These are phyloP conservation scores for Cicer arietinum DNA, from an alignment of 306 rosid species.

Conservation along the genomic window DNA sequence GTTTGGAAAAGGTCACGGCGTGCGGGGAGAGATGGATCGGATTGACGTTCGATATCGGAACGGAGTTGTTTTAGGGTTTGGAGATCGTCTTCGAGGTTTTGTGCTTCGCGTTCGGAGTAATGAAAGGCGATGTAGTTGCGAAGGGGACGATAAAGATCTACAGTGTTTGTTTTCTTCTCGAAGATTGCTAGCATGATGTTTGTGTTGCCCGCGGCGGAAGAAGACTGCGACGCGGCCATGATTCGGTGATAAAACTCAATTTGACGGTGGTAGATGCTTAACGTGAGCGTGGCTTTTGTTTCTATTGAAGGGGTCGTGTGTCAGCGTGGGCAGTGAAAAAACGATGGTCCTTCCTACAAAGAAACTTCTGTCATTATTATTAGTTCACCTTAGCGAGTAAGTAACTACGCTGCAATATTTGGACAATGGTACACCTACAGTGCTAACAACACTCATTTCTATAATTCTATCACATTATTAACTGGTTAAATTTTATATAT, in stretches of 20 bases:
- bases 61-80: slow-evolving; percentile 86
- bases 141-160: slow-evolving; percentile 85
- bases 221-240: slow-evolving; percentile 70
- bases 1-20: slow-evolving; percentile 88
- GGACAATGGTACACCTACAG: not conserved
- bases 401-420: not conserved
- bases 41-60: slow-evolving; percentile 78
- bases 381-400: slow-evolving; percentile 6
- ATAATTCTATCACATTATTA: too few species aligned
- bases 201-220: slow-evolving; percentile 59
- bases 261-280: not conserved
- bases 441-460: too few species aligned
- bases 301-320: not conserved
- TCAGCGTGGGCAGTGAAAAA: not conserved
- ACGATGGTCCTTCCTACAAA: not conserved
- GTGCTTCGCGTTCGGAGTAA: slow-evolving; percentile 99
- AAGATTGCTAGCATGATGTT: slow-evolving; percentile 88
- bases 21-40: slow-evolving; percentile 83
- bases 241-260: not conserved
- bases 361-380: not conserved
- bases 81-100: slow-evolving; percentile 91
- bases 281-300: not conserved
- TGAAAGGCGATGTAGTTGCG: slow-evolving; percentile 85
- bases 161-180: slow-evolving; percentile 81
- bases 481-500: too few species aligned